Evolutionary conservation across 2,329 filamentous ascomycete genomes (phyloP).

Genomic region (Spiromastix sp.): DNA sequence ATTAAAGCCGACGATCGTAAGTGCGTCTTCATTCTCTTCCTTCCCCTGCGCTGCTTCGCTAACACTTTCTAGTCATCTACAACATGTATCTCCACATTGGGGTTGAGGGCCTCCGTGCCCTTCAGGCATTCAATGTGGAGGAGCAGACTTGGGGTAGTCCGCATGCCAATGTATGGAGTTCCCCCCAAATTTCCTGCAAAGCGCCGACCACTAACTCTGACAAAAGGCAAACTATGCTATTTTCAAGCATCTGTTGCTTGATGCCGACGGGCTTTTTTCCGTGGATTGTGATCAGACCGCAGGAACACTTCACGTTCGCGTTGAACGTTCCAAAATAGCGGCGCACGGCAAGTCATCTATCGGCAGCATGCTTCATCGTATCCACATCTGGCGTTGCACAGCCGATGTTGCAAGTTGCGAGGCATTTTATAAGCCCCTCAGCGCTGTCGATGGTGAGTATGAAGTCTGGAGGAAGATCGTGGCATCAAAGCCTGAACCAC

Average conservation of each 20-base stretch:
- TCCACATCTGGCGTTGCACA: constrained; percentile 54
- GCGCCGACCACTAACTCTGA: constrained; percentile 18
- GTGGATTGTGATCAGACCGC: constrained; percentile 38
- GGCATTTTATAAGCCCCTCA: constrained; percentile 48
- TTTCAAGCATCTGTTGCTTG: constrained; percentile 46
- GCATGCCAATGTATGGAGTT: constrained; percentile 24
- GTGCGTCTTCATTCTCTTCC: constrained; percentile 5
- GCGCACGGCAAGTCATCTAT: constrained; percentile 48
- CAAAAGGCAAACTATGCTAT: constrained; percentile 52
- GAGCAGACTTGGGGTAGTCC: constrained; percentile 38
- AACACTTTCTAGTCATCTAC: constrained; percentile 25
- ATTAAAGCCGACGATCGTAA: constrained; percentile 31
- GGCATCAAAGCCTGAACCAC: constrained; percentile 44
- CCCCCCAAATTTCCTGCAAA: neutral
- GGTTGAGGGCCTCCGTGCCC: constrained; percentile 31
- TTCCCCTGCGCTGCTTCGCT: neutral
- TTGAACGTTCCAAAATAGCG: constrained; percentile 48
- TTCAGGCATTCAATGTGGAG: constrained; percentile 29
- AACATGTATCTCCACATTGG: constrained; percentile 33
- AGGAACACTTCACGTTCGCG: constrained; percentile 41
- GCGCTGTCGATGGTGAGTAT: constrained; percentile 43
- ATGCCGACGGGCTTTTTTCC: constrained; percentile 42
- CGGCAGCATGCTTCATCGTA: constrained; percentile 46
- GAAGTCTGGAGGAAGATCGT: constrained; percentile 47
- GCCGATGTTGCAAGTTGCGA: constrained; percentile 46